Percentiles rank a stretch among this genome's conserved stretches.
Conservation (phyloP, 495 filamentous ascomycete species). For the Aspergillus indologenus region DNA sequence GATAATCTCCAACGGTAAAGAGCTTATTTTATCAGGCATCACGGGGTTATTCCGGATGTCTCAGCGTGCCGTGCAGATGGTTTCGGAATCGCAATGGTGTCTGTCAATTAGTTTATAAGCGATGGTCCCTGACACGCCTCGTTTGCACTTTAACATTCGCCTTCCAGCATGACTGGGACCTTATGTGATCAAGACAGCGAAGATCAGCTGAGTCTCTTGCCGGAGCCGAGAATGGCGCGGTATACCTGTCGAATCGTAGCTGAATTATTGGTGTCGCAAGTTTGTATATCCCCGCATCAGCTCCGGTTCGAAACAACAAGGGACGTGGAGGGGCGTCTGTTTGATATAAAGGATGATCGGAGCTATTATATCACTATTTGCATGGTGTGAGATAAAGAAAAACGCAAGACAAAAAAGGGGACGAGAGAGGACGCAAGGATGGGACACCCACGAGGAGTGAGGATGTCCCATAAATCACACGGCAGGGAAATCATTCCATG, state of each 20-base stretch:
- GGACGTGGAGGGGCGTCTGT: not conserved
- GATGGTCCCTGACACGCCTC: not conserved
- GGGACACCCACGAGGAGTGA: not conserved
- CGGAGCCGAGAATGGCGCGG: not conserved
- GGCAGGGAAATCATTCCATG: not conserved
- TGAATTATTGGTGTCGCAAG: not conserved
- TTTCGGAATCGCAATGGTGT: not conserved
- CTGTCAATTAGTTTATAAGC: not conserved
- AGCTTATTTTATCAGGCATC: conserved; percentile 20
- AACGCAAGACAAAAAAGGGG: not conserved
- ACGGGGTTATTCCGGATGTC: not conserved
- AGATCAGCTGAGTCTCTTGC: not conserved
- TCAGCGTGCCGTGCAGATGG: not conserved
- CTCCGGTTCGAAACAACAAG: not conserved
- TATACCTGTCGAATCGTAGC: not conserved
- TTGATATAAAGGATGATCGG: not conserved
- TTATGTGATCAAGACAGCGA: not conserved
- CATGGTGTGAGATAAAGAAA: not conserved
- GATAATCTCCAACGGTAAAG: conserved; percentile 33
- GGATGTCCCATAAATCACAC: not conserved
- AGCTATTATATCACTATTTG: not conserved
- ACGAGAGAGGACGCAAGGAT: not conserved
- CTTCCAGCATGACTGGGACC: not conserved
- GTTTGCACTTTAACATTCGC: too few relatives aligned
- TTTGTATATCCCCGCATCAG: not conserved